A percentile compares a stretch with the other conserved stretches of the same genome.
These are phyloP conservation scores for Nigrospora sphaerica DNA, from an alignment of 2,329 filamentous ascomycete genomes.

Conservation along the genomic window DNA sequence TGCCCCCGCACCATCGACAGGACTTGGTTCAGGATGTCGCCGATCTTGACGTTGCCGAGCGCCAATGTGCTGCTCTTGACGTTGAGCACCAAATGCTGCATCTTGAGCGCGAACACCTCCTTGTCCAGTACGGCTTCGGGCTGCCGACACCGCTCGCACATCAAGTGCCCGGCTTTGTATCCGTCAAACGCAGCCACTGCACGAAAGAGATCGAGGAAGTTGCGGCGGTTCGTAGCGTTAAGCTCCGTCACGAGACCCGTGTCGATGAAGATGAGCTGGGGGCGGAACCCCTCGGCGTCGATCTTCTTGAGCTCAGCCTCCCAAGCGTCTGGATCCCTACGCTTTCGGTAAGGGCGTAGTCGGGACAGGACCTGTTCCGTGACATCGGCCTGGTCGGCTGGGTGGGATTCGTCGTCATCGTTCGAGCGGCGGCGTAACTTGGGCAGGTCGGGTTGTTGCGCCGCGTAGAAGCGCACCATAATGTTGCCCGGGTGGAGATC, in stretches of 20 bases:
- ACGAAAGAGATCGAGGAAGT: constrained; percentile 94
- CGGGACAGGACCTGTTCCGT: constrained; percentile 81
- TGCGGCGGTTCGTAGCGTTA: constrained; percentile 75
- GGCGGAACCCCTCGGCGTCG: constrained; percentile 80
- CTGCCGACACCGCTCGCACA: constrained; percentile 92
- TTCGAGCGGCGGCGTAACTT: constrained; percentile 31
- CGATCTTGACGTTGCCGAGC: constrained; percentile 90
- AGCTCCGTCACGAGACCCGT: constrained; percentile 92
- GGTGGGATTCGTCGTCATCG: constrained; percentile 7
- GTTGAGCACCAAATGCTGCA: constrained; percentile 90
- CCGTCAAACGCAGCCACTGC: constrained; percentile 95
- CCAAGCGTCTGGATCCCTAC: constrained; percentile 64
- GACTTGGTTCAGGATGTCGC: constrained; percentile 87
- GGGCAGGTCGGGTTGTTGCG: constrained; percentile 61
- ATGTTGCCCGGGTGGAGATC: constrained; percentile 97
- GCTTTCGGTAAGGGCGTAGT: constrained; percentile 62
- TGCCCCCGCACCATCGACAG: constrained; percentile 85
- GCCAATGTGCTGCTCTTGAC: constrained; percentile 90
- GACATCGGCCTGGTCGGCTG: constrained; percentile 50
- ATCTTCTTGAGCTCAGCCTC: constrained; percentile 65
- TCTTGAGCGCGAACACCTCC: constrained; percentile 88
- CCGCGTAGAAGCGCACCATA: constrained; percentile 97
- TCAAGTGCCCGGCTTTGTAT: constrained; percentile 87
- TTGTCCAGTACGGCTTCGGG: constrained; percentile 82
- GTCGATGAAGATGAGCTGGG: constrained; percentile 95